These are phyloP conservation scores for Dendrobium huoshanense DNA, from an alignment of 106 monocot species.

Conservation along the genomic window DNA sequence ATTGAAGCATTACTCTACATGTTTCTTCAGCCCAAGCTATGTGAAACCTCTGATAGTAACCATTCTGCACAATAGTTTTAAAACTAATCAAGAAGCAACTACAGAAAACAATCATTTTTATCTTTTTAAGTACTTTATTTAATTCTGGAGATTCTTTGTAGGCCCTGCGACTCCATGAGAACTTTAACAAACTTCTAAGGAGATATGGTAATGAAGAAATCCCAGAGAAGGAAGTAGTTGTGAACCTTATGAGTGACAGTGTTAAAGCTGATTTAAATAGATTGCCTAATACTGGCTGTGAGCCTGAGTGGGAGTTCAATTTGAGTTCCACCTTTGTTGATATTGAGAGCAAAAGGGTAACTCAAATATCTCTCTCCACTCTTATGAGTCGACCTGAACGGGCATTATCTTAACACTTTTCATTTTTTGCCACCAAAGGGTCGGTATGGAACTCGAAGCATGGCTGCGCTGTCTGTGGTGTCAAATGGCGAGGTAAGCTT, in stretches of 20 bases:
- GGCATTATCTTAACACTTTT: not conserved
- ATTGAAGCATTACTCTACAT: not conserved
- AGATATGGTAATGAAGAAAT: conserved; percentile 23
- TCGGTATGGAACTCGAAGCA: conserved; percentile 84
- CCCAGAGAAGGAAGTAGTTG: conserved; percentile 24
- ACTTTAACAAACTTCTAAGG: conserved; percentile 33
- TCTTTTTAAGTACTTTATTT: not conserved
- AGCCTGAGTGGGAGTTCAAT: conserved; percentile 55
- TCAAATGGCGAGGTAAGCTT: conserved; percentile 43
- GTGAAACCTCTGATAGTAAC: not conserved
- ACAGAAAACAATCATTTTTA: not conserved
- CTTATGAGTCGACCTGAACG: not conserved
- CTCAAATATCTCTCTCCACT: not conserved
- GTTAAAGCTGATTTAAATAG: conserved; percentile 37
- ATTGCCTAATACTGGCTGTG: conserved; percentile 54
- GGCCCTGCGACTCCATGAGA: conserved; percentile 33
- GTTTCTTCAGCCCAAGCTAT: not conserved
- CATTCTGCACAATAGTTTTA: not conserved
- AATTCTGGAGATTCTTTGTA: conserved; percentile 12
- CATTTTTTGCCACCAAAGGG: conserved; percentile 29
- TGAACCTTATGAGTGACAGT: conserved; percentile 60
- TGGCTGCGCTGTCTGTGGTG: conserved; percentile 36
- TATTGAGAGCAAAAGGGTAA: conserved; percentile 32
- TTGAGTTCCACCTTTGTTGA: conserved; percentile 71
- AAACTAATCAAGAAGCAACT: not conserved